Base-by-base conservation (phyloP, 176 grass and related monocot genomes). In the sorghum (Sorghum bicolor) region DNA sequence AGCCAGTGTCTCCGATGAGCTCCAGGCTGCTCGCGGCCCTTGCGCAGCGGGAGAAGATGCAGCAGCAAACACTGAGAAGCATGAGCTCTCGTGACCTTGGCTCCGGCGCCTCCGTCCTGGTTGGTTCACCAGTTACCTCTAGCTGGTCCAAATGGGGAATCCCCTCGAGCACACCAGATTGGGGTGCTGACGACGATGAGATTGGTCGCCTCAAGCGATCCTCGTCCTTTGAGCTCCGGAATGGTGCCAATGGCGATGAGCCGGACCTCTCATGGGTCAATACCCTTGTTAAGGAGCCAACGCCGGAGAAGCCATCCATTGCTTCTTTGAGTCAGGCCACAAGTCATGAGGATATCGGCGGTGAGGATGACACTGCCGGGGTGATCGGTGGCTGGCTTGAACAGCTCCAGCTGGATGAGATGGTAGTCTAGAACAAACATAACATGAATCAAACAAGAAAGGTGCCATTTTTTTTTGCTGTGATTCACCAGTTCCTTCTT, bases 231-330 rank as follows among this genome's bases (percentile, higher is more conserved):
- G 88, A 87, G 77, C 81, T 88, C 14, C 72, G 80, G 3, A 85
- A 78, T 5, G 83, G 82, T 44, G 77, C 70, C 31, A 86, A 82
- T 2, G 78, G 74, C 0, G 81, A 90, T 22, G 93, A 95, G 39
- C 90, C 93, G 0, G 93, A 95, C 53, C 25, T 95, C 22, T 84
- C 90, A 63, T 95, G 93, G 93, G 90, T 95, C 28, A 91, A 88
- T 33, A 88, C 88, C 41, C 74, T 95, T 4, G 88, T 95, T 4
- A 95, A 95, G 72, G 93, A 95, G 14, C 81, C 85, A 10, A 76
- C 81, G 15, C 76, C 81, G 1, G 85, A 91, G 76, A 91, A 80
- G 60, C 63, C 84, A 9, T 79, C 36, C 29, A 57, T 80, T 80
- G 89, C 85, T 34, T 64, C 67, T 48, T 62, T 87, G 80, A 71